phyloP scores from a whole-genome alignment of 2,329 filamentous ascomycete genomes.

The Orbilia blumenaviensis region DNA sequence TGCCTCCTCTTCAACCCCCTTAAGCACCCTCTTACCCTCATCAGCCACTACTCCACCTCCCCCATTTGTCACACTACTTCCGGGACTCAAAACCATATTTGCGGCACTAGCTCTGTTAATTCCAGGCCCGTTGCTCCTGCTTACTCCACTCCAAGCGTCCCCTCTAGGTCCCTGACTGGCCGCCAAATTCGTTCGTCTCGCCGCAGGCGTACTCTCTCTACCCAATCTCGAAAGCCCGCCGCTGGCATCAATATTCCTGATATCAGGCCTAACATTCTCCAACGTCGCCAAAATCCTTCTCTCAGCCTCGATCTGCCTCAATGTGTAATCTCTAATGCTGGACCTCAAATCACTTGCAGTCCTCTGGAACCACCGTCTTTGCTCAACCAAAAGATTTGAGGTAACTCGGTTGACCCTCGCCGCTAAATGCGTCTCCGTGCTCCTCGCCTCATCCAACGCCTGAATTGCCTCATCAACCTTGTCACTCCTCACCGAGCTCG shows the following conservation, averaged over 20 bases:
- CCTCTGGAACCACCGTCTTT: conserved; percentile 86
- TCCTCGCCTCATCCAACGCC: conserved; percentile 84
- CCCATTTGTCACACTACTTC: conserved; percentile 62
- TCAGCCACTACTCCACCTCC: conserved; percentile 61
- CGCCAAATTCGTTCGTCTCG: conserved; percentile 77
- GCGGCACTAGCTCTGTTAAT: conserved; percentile 66
- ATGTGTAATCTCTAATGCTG: conserved; percentile 88
- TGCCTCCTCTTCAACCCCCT: conserved; percentile 76
- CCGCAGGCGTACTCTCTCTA: conserved; percentile 81
- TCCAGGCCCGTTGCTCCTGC: conserved; percentile 74
- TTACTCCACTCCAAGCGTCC: conserved; percentile 97
- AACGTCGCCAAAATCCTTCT: conserved; percentile 87
- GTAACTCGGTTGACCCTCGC: conserved; percentile 91
- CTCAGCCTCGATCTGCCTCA: conserved; percentile 95
- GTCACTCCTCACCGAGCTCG: conserved; percentile 85
- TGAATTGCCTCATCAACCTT: conserved; percentile 98
- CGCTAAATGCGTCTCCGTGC: conserved; percentile 80
- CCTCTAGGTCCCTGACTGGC: conserved; percentile 95
- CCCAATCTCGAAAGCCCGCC: conserved; percentile 90
- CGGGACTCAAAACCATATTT: conserved; percentile 61
- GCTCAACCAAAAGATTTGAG: conserved; percentile 84
- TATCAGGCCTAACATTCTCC: conserved; percentile 92
- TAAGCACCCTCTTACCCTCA: conserved; percentile 49
- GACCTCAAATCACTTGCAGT: conserved; percentile 84
- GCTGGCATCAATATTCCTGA: conserved; percentile 88